A percentile compares a stretch with the other conserved stretches of the same genome.
Evolutionary conservation across 2,329 filamentous ascomycete genomes (phyloP).

Genomic region (Tolypocladium ophioglossoides): DNA sequence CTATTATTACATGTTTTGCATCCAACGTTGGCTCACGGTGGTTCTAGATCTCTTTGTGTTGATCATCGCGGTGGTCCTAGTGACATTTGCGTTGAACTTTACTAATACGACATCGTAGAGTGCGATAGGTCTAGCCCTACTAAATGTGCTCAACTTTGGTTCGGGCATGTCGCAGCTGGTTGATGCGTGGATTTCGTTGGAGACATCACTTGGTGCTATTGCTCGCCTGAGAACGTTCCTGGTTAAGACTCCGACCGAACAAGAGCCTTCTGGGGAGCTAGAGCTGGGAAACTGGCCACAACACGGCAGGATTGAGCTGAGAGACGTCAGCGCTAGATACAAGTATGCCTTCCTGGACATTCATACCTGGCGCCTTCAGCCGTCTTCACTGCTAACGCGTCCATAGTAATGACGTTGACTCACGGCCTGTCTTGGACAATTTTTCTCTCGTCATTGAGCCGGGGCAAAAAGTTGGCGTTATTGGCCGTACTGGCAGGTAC

Average conservation of each 20-base stretch:
- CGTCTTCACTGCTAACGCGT: background rate
- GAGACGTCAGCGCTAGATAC: conserved; percentile 16
- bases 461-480: conserved; percentile 17
- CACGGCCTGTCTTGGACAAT: conserved; percentile 6
- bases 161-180: background rate
- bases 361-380: background rate
- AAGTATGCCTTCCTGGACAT: conserved; percentile 1
- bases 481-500: conserved; percentile 16
- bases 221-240: conserved; percentile 11
- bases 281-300: conserved; percentile 13
- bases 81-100: conserved; percentile 3
- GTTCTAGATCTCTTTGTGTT: conserved; percentile 4
- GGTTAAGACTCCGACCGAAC: conserved; percentile 3
- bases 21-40: conserved; percentile 6
- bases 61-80: conserved; percentile 3
- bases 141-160: conserved; percentile 1
- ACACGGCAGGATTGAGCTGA: conserved; percentile 13
- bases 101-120: background rate
- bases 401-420: conserved; percentile 3
- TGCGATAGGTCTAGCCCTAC: conserved; percentile 1
- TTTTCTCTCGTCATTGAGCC: conserved; percentile 5
- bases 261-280: background rate
- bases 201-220: conserved; percentile 6
- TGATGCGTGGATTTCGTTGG: conserved; percentile 2
- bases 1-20: conserved; percentile 6